Percentiles rank a stretch among this genome's conserved stretches.
These are phyloP conservation scores for Neotropicomus parvogracilis DNA, from an alignment of 1,284 basidiomycete genomes.

Conservation along the genomic window DNA sequence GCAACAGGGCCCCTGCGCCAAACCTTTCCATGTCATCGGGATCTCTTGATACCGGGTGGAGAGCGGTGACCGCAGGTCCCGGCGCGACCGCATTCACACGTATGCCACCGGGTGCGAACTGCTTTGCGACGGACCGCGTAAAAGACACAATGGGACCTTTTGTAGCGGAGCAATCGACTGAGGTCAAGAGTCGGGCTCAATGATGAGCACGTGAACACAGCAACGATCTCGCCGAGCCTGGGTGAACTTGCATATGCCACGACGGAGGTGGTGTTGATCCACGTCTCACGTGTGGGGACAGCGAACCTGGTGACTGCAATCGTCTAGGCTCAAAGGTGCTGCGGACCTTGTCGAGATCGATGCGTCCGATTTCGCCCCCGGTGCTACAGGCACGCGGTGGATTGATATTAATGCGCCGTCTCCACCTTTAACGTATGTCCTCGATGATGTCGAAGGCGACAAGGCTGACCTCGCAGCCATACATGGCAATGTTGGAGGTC, in stretches of 20 bases:
- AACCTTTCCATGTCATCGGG: conserved; percentile 51
- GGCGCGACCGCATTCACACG: conserved; percentile 49
- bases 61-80: conserved; percentile 46
- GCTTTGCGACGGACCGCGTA: conserved; percentile 51
- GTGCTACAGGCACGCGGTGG: conserved; percentile 14
- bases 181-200: conserved; percentile 18
- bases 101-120: conserved; percentile 57
- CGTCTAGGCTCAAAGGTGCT: conserved; percentile 53
- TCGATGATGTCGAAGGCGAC: background rate
- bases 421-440: too few species aligned
- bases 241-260: conserved; percentile 44
- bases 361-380: conserved; percentile 39
- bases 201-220: background rate
- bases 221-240: conserved; percentile 33
- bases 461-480: background rate
- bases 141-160: conserved; percentile 59
- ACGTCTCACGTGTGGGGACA: conserved; percentile 53
- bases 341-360: conserved; percentile 37
- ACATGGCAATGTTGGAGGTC: background rate
- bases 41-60: conserved; percentile 51
- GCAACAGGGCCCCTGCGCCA: conserved; percentile 45
- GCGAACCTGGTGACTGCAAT: conserved; percentile 53
- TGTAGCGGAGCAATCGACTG: conserved; percentile 56
- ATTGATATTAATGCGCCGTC: too few species aligned
- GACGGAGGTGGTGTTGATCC: conserved; percentile 66